Evolutionary conservation across 2,329 filamentous ascomycete genomes (phyloP).

Genomic region (Westerdykella ornata): DNA sequence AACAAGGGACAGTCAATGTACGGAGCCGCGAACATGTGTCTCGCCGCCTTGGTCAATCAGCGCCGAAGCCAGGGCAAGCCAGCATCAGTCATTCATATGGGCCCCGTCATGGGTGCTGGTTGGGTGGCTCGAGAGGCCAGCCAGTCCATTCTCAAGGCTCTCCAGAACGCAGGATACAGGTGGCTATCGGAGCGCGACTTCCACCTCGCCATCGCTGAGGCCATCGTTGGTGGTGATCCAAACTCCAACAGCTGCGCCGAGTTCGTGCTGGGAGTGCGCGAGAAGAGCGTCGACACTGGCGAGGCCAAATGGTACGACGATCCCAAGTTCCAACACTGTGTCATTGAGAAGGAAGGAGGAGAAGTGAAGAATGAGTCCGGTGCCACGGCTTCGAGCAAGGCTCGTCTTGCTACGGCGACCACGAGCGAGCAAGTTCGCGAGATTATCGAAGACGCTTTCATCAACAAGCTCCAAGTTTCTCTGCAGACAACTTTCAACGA

Average conservation of each 20-base stretch:
- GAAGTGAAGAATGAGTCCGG: too few species aligned
- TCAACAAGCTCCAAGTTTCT: not conserved
- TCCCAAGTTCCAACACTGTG: not conserved
- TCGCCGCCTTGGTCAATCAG: conserved; percentile 35
- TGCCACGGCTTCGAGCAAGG: too few species aligned
- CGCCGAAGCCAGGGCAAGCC: conserved; percentile 35
- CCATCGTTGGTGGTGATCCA: not conserved
- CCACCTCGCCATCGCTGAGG: conserved; percentile 12
- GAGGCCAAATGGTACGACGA: not conserved
- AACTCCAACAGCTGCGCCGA: not conserved
- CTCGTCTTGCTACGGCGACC: too few species aligned
- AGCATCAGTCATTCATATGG: conserved; percentile 38
- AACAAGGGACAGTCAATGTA: conserved; percentile 13
- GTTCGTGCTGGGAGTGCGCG: not conserved
- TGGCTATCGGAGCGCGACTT: conserved; percentile 11
- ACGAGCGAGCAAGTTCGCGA: too few species aligned
- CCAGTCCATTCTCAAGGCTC: not conserved
- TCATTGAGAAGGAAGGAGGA: too few species aligned
- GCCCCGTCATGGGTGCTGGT: conserved; percentile 39
- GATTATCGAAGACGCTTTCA: not conserved
- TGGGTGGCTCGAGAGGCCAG: conserved; percentile 26
- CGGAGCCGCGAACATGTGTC: conserved; percentile 27
- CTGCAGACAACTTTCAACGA: not conserved
- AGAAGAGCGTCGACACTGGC: not conserved
- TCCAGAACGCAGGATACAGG: not conserved